Base-by-base conservation (phyloP, 805 yeast species). In the Starmerella vaccinii region DNA sequence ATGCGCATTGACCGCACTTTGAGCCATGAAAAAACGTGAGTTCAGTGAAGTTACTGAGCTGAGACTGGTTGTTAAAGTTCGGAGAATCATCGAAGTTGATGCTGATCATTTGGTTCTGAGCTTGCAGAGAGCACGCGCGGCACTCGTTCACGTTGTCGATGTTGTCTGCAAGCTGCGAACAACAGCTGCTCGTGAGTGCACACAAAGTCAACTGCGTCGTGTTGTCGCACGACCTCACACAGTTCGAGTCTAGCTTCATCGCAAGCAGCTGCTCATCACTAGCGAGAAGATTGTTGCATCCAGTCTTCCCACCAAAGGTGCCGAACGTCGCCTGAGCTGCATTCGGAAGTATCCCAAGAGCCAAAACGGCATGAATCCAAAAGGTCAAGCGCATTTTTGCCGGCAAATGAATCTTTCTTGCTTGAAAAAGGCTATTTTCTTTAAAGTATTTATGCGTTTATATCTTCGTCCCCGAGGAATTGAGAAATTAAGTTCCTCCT, bases 31-130 rank as follows among this genome's bases (percentile, higher is more conserved):
- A 48, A 34, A 57, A 55, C 3, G 57, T 51, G 15, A 52, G 34
- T n/a, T 57, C 49, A 7, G 59, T 57, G 35, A 57, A 51, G 33
- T 53, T 51, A 39, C 49, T 52, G 37, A 58, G 46, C 27, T 58
- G 54, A 12, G 46, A 49, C 23, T 43, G 41, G 42, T 32, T 49
- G 39, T 52, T 46, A 43, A 53, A 57, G 24, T 51, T 32, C 5
- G 40, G 19, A 2, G 61, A 57, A 5, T 15, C 19, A 22, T 44
- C 21, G 43, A 58, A 57, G 42, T 58, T 51, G 8, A 55, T 46
- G 19, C 16, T 16, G 13, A 58, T 5, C 37, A 54, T 12, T 30
- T 54, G 49, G 29, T 49, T 49, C 15, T 50, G 23, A 6, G 53
- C 33, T 18, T 55, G 58, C 15, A 46, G 26, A 21, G 44, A 43